A percentile compares a stretch with the other conserved stretches of the same genome.
These are phyloP conservation scores for Priceomyces castillae DNA, from an alignment of 805 yeast species.

Conservation along the genomic window DNA sequence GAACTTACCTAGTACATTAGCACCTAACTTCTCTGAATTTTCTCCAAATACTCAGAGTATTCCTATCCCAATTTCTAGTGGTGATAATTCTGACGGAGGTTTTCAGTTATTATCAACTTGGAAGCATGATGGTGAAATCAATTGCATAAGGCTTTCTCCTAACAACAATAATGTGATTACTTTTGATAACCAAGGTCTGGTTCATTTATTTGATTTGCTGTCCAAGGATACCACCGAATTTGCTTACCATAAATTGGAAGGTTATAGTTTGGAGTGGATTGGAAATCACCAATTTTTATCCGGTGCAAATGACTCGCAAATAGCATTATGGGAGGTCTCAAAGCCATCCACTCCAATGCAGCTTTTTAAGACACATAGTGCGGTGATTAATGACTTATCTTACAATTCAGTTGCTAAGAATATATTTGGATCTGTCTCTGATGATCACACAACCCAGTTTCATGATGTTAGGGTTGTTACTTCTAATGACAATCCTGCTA, in stretches of 20 bases:
- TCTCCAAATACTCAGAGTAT: conserved; percentile 22
- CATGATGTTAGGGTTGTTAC: conserved; percentile 50
- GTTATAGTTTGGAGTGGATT: conserved; percentile 72
- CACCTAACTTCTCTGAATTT: conserved; percentile 29
- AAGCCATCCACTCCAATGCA: conserved; percentile 45
- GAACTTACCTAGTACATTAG: conserved; percentile 49
- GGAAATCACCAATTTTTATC: conserved; percentile 48
- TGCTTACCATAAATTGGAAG: conserved; percentile 61
- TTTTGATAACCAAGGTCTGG: conserved; percentile 51
- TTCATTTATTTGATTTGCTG: conserved; percentile 42
- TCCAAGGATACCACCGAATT: conserved; percentile 26
- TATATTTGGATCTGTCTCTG: conserved; percentile 69
- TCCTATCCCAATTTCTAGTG: conserved; percentile 21
- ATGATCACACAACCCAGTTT: conserved; percentile 60
- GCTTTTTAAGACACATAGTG: conserved; percentile 49
- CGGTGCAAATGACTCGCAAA: conserved; percentile 63
- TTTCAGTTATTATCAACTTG: conserved; percentile 48
- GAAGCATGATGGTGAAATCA: conserved; percentile 66
- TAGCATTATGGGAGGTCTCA: conserved; percentile 68
- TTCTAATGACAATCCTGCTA: conserved; percentile 35
- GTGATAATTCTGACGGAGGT: conserved; percentile 31
- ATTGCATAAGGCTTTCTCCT: conserved; percentile 56
- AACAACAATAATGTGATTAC: conserved; percentile 49
- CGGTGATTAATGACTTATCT: conserved; percentile 65
- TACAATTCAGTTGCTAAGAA: conserved; percentile 46